Percentiles rank a stretch among this genome's conserved stretches.
These are phyloP conservation scores for Whalleya microplaca DNA, from an alignment of 2,329 filamentous ascomycete species.

Conservation along the genomic window DNA sequence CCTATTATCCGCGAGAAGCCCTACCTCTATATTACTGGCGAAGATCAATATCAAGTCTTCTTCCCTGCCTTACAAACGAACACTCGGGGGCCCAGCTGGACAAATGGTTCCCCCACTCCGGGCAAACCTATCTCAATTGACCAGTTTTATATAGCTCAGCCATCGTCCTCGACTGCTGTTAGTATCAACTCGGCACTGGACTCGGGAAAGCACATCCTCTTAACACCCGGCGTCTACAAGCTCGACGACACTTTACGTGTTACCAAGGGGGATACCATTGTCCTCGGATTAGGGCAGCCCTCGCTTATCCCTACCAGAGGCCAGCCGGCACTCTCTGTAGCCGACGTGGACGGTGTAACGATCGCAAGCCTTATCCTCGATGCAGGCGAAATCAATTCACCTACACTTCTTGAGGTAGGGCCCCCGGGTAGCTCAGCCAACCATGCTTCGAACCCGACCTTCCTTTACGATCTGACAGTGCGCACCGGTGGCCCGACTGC, in stretches of 20 bases:
- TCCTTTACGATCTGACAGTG: slow-evolving; percentile 39
- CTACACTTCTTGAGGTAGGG: slow-evolving; percentile 36
- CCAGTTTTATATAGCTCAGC: slow-evolving; percentile 34
- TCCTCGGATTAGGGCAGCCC: slow-evolving; percentile 37
- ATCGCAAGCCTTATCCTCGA: slow-evolving; percentile 39
- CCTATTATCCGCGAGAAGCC: slow-evolving; percentile 40
- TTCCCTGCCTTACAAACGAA: slow-evolving; percentile 34
- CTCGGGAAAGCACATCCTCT: slow-evolving; percentile 36
- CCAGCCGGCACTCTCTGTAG: slow-evolving; percentile 30
- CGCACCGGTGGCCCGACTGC: slow-evolving; percentile 33
- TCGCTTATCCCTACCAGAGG: slow-evolving; percentile 36
- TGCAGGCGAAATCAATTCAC: slow-evolving; percentile 32
- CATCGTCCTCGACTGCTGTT: slow-evolving; percentile 25
- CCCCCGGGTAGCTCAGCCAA: slow-evolving; percentile 25
- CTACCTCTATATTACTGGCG: slow-evolving; percentile 30
- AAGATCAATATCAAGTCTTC: slow-evolving; percentile 36
- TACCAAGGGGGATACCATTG: slow-evolving; percentile 30
- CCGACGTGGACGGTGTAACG: slow-evolving; percentile 37
- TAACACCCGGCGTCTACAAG: slow-evolving; percentile 38
- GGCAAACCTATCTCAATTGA: slow-evolving; percentile 35
- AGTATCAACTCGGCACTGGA: slow-evolving; percentile 35
- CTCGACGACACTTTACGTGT: slow-evolving; percentile 34
- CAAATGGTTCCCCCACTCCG: slow-evolving; percentile 25
- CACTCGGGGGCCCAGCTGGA: slow-evolving; percentile 36
- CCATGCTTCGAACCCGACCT: slow-evolving; percentile 36